Percentiles rank a stretch among this genome's conserved stretches.
Conservation (phyloP, 2,329 filamentous ascomycete species). For the Colletotrichum sp. region DNA sequence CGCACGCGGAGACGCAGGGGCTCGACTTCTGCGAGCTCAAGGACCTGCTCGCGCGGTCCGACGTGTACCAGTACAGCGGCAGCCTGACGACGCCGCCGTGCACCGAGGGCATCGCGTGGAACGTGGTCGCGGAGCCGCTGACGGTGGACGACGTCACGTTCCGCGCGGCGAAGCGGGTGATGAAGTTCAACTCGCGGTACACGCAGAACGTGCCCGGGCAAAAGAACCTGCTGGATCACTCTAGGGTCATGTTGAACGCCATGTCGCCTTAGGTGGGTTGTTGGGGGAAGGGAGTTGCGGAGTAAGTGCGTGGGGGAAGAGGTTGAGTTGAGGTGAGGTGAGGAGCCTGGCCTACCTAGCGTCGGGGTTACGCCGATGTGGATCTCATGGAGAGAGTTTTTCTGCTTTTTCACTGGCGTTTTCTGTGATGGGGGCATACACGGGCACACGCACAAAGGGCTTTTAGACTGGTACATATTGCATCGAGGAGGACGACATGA, state of each 20-base stretch:
- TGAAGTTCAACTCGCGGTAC: slow-evolving; percentile 62
- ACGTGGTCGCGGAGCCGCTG: slow-evolving; percentile 54
- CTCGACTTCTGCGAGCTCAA: slow-evolving; percentile 50
- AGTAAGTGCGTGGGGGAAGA: neutral
- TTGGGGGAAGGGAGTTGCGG: neutral
- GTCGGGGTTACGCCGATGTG: neutral
- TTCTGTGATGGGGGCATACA: neutral
- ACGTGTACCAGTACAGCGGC: slow-evolving; percentile 58
- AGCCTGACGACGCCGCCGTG: slow-evolving; percentile 70
- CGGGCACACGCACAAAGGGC: neutral
- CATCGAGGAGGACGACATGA: neutral
- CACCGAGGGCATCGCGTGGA: slow-evolving; percentile 59
- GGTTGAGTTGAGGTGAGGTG: neutral
- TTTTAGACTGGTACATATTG: neutral
- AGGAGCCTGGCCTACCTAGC: too few species aligned
- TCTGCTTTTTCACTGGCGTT: neutral
- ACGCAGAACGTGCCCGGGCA: slow-evolving; percentile 54
- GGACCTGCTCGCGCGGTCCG: slow-evolving; percentile 36
- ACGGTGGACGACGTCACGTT: slow-evolving; percentile 53
- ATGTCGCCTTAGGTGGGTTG: neutral
- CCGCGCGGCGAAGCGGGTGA: slow-evolving; percentile 55
- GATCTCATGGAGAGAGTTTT: neutral
- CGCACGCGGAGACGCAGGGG: slow-evolving; percentile 34
- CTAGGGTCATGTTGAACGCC: slow-evolving; percentile 3
- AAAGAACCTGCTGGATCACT: slow-evolving; percentile 43